Evolutionary conservation across 139 green algal species (phyloP).

Genomic region (Marvania coccoides): DNA sequence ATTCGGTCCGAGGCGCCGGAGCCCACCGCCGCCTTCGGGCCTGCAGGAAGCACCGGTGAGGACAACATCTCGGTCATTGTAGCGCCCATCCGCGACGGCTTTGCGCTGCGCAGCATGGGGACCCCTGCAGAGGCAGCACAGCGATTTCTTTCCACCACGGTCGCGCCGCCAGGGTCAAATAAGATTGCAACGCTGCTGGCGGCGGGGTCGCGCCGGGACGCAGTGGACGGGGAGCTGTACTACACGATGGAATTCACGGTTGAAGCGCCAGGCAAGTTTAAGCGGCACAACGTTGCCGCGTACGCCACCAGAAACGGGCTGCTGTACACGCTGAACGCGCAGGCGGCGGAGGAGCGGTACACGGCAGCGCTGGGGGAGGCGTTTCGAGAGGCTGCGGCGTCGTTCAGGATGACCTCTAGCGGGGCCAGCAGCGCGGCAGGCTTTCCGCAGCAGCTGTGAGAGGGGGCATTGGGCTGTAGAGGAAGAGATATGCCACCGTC

Average conservation of each 20-base stretch:
- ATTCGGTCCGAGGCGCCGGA: slow-evolving; percentile 24
- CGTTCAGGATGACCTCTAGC: neutral
- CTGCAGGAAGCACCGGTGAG: slow-evolving; percentile 72
- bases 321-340: slow-evolving; percentile 73
- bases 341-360: slow-evolving; percentile 53
- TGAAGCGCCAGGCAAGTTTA: slow-evolving; percentile 32
- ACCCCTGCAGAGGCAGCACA: slow-evolving; percentile 35
- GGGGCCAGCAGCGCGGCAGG: neutral
- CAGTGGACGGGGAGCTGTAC: slow-evolving; percentile 37
- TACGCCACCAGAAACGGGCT: slow-evolving; percentile 42
- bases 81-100: slow-evolving; percentile 67
- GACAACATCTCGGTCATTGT: slow-evolving; percentile 87
- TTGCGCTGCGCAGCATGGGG: slow-evolving; percentile 58
- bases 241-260: slow-evolving; percentile 81
- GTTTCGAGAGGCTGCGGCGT: neutral
- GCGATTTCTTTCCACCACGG: slow-evolving; percentile 51
- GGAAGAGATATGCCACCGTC: too few species aligned
- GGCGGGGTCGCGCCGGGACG: slow-evolving; percentile 17
- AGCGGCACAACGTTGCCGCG: slow-evolving; percentile 76
- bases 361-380: neutral
- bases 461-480: too few species aligned
- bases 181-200: slow-evolving; percentile 45
- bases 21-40: slow-evolving; percentile 76
- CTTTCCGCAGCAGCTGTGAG: neutral
- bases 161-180: slow-evolving; percentile 34